These are phyloP conservation scores for Canariomyces notabilis DNA, from an alignment of 2,329 filamentous ascomycete species.

Conservation along the genomic window DNA sequence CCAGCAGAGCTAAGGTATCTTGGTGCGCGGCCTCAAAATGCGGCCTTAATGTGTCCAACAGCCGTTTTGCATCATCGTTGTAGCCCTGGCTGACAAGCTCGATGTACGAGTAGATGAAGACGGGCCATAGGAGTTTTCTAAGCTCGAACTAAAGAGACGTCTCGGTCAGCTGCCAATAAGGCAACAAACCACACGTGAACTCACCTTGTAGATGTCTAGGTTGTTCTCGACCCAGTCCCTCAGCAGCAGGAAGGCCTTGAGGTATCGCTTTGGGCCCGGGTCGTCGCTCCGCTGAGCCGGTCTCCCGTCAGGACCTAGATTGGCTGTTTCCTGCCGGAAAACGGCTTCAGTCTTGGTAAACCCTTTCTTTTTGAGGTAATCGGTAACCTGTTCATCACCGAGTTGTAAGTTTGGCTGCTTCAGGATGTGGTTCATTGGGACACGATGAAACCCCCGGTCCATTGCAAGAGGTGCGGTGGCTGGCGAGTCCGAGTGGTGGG, in stretches of 20 bases:
- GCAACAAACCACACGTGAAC: conserved; percentile 10
- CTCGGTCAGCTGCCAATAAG: conserved; percentile 19
- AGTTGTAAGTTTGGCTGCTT: not conserved
- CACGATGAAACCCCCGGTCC: not conserved
- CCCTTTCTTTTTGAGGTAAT: conserved; percentile 92
- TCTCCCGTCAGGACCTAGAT: conserved; percentile 74
- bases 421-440: not conserved
- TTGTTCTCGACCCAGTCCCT: conserved; percentile 85
- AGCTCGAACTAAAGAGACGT: conserved; percentile 64
- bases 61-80: conserved; percentile 64
- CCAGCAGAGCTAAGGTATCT: conserved; percentile 74
- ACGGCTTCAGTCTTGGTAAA: conserved; percentile 90
- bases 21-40: conserved; percentile 72
- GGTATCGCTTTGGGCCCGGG: conserved; percentile 71
- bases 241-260: conserved; percentile 67
- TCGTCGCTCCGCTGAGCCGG: conserved; percentile 63
- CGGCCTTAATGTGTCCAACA: conserved; percentile 62
- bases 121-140: conserved; percentile 80
- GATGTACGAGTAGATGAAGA: conserved; percentile 90
- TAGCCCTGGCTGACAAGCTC: conserved; percentile 71
- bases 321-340: conserved; percentile 82
- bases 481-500: not conserved
- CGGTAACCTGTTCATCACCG: conserved; percentile 59
- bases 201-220: conserved; percentile 86
- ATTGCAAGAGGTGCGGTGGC: not conserved